Percentiles rank a stretch among this genome's conserved stretches.
phyloP scores from a whole-genome alignment of 2,329 filamentous ascomycete species.

The Cercospora zeae-maydis region DNA sequence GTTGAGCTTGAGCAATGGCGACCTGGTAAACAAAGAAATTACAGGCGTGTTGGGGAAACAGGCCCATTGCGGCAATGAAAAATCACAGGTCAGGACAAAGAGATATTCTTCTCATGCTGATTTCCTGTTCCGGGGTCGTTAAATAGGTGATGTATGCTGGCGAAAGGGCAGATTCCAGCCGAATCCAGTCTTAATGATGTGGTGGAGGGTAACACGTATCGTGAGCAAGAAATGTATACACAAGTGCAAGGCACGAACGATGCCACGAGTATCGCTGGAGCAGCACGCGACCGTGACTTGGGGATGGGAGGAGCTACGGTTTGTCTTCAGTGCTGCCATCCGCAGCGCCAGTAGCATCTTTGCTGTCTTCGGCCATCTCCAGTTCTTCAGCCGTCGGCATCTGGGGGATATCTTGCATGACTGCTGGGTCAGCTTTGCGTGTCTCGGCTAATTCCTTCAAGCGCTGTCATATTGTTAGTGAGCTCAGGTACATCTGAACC shows the following conservation, averaged over 20 bases:
- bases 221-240: not conserved
- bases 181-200: not conserved
- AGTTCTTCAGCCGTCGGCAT: constrained; percentile 46
- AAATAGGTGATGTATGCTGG: not conserved
- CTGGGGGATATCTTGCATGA: constrained; percentile 46
- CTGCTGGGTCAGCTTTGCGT: constrained; percentile 42
- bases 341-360: not conserved
- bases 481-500: not conserved
- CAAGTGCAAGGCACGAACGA: not conserved
- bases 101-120: not conserved
- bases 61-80: not conserved
- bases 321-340: not conserved
- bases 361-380: constrained; percentile 29
- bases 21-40: constrained; percentile 12
- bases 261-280: not conserved
- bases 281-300: not conserved
- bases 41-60: not conserved
- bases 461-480: not conserved
- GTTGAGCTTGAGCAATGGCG: not conserved
- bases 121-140: not conserved
- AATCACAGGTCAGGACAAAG: constrained; percentile 4
- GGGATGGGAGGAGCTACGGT: not conserved
- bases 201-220: not conserved
- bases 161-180: too few relatives aligned
- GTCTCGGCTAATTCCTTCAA: constrained; percentile 38